phyloP scores from a whole-genome alignment of 768 basidiomycete species.

The Leccinum broughii region DNA sequence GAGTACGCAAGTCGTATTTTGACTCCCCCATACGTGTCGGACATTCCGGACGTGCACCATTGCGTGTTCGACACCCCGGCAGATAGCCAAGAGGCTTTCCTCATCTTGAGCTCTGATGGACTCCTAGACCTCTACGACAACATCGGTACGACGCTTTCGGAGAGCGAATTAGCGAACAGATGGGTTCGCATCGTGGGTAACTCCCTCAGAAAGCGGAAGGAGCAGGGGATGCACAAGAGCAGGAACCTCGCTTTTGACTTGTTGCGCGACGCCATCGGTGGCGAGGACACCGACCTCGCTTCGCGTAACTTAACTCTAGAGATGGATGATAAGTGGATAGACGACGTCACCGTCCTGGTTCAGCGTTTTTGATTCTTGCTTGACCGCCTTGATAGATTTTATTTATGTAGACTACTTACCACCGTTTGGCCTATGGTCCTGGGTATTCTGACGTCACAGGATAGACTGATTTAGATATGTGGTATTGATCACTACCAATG shows the following conservation, averaged over 20 bases:
- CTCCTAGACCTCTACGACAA: constrained; percentile 42
- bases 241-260: constrained; percentile 42
- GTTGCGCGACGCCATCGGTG: constrained; percentile 45
- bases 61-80: constrained; percentile 25
- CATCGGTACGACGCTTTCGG: constrained; percentile 20
- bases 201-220: constrained; percentile 23
- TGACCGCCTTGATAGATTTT: background rate
- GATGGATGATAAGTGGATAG: constrained; percentile 53
- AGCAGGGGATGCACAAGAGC: constrained; percentile 27
- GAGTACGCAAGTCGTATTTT: constrained; percentile 40
- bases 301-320: constrained; percentile 50
- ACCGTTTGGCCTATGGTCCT: background rate
- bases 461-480: constrained; percentile 7
- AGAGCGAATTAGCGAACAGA: constrained; percentile 32
- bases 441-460: background rate
- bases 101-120: constrained; percentile 51
- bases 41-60: constrained; percentile 42
- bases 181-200: constrained; percentile 38
- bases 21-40: constrained; percentile 50
- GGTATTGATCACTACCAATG: constrained; percentile 9
- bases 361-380: constrained; percentile 35
- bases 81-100: constrained; percentile 26
- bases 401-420: background rate
- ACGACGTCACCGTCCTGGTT: constrained; percentile 48
- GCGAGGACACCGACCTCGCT: constrained; percentile 38